Evolutionary conservation across 257 asterid genomes (phyloP).

Genomic region (Ehretia macrophylla): DNA sequence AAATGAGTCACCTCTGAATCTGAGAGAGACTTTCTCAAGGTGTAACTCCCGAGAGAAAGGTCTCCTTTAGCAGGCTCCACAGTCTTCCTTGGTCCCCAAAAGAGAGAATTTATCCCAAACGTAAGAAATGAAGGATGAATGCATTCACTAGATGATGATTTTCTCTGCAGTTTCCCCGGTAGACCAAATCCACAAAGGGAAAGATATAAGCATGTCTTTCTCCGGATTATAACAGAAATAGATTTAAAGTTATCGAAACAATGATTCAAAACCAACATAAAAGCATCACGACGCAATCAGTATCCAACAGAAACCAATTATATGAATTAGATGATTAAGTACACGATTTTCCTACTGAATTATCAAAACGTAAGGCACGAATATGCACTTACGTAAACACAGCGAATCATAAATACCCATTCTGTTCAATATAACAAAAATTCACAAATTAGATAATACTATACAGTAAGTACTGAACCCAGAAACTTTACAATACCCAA

Average conservation of each 20-base stretch:
- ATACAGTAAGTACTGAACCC: too few species aligned
- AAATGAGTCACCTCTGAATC: slow-evolving; percentile 47
- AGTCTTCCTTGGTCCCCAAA: slow-evolving; percentile 78
- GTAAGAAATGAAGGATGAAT: slow-evolving; percentile 21
- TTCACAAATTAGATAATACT: too few species aligned
- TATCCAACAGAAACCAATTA: background rate
- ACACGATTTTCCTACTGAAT: background rate
- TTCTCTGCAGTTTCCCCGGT: slow-evolving; percentile 35
- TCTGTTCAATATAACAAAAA: too few species aligned
- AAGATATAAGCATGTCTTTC: background rate
- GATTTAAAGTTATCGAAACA: background rate
- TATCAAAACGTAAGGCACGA: background rate
- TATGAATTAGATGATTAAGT: background rate
- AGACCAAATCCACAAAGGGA: slow-evolving; percentile 9
- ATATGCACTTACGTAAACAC: too few species aligned
- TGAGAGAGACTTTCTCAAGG: slow-evolving; percentile 29
- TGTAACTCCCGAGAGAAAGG: slow-evolving; percentile 62
- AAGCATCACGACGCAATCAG: background rate
- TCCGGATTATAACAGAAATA: background rate
- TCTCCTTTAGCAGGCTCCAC: slow-evolving; percentile 48
- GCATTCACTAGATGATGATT: slow-evolving; percentile 21
- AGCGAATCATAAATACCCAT: too few species aligned
- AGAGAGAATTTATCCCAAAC: slow-evolving; percentile 51
- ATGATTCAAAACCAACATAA: background rate
- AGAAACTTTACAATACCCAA: too few species aligned